Base-by-base conservation (phyloP, 768 basidiomycete species). In the Leccinum ochraceum region DNA sequence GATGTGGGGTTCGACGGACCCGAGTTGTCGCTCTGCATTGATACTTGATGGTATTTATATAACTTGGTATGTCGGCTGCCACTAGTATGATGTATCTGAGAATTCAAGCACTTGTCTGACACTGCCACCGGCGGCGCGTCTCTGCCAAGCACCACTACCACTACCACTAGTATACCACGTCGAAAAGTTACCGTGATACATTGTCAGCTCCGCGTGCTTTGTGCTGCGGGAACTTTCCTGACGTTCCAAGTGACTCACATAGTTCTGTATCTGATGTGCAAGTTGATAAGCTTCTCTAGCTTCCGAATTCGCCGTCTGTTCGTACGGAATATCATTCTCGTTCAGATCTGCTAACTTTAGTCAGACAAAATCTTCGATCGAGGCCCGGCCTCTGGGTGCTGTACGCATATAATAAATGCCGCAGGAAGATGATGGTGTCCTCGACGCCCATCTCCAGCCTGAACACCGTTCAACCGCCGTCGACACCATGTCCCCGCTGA, bases 1-100 rank as follows among this genome's bases (percentile, higher is more conserved):
- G 6, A 22, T 3, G 50, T 37, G 54, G 24, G 51, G 5, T 9
- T 28, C 20, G 22, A 78, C 6, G 11, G 39, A 69, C 82, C 82
- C 75, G 83, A 81, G 76, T 84, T 84, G 62, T 84, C 83, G 69
- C 79, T 81, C 77, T 82, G 62, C 59, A 64, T 68, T 48, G 32
- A 1, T 36, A 51, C 46, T 24, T 50, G 49, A 28, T 28, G 49
- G 49, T 24, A 28, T 16, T 49, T 50, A 26, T 22, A 26, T 26
- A 50, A 9, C 26, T 26, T 50, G 49, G 14, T 26, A 26, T 24
- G 20, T 1, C 20, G 16, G 48, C 48, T 24, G 22, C 22, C 22
- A 13, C 4, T 46, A 17, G 36, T 16, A 37, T 37, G 14, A 30
- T 30, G 30, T 32, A 32, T 32, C 9, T 32, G 10, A 10, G 32